These are phyloP conservation scores for Pezicula radicicola DNA, from an alignment of 2,329 filamentous ascomycete genomes.

Conservation along the genomic window DNA sequence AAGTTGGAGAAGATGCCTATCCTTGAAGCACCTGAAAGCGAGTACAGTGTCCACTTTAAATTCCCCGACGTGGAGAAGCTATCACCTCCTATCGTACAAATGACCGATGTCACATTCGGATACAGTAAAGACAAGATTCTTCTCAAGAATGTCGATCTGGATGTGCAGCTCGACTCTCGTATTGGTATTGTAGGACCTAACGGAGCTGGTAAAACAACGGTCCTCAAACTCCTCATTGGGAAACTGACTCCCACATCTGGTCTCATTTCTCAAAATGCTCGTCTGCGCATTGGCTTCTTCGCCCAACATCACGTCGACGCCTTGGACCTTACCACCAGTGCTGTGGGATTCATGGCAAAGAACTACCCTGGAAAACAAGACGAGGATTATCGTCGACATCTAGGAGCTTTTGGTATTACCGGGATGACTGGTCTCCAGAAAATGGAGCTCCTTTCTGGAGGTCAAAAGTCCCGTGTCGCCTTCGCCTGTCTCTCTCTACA, in stretches of 20 bases:
- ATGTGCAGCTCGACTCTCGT: conserved; percentile 95
- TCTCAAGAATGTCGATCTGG: conserved; percentile 83
- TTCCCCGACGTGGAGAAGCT: conserved; percentile 98
- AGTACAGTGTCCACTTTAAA: conserved; percentile 94
- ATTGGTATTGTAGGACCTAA: conserved; percentile 99
- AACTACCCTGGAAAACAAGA: conserved; percentile 87
- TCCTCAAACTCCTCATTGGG: conserved; percentile 95
- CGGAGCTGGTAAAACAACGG: conserved; percentile 96
- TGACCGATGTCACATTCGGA: conserved; percentile 88
- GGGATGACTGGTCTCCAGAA: conserved; percentile 96
- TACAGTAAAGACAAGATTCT: conserved; percentile 79
- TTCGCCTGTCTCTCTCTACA: conserved; percentile 94
- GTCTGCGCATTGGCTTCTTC: conserved; percentile 92
- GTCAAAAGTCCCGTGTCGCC: conserved; percentile 96
- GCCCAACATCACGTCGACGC: conserved; percentile 98
- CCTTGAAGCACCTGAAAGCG: conserved; percentile 82
- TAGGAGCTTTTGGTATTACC: conserved; percentile 86
- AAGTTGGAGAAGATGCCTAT: conserved; percentile 97
- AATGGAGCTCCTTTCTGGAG: conserved; percentile 90
- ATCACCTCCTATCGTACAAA: conserved; percentile 95
- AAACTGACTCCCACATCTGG: conserved; percentile 75
- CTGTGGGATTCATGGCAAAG: conserved; percentile 95
- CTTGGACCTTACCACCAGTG: conserved; percentile 81
- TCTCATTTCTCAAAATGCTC: conserved; percentile 82
- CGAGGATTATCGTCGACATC: conserved; percentile 93